Conservation (phyloP, 2,329 filamentous ascomycete genomes). For the Didymella keratinophila region DNA sequence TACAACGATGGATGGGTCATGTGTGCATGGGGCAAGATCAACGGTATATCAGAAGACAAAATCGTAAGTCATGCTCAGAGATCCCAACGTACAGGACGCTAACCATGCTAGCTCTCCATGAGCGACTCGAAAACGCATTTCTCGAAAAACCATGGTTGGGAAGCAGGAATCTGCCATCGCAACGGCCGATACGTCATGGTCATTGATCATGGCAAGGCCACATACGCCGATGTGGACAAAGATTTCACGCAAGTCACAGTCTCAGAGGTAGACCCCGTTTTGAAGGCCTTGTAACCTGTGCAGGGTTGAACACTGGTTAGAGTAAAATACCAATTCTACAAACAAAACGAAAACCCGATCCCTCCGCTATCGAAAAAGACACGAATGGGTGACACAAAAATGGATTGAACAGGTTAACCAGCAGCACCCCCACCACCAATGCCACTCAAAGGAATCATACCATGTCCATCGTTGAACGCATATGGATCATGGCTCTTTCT, state of each 20-base stretch:
- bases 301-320: not conserved
- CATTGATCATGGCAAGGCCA: slow-evolving; percentile 8
- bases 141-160: slow-evolving; percentile 4
- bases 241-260: slow-evolving; percentile 10
- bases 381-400: not conserved
- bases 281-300: not conserved
- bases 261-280: not conserved
- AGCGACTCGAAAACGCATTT: slow-evolving; percentile 2
- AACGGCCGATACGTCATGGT: slow-evolving; percentile 3
- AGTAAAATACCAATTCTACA: not conserved
- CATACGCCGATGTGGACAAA: not conserved
- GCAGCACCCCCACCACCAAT: slow-evolving; percentile 1
- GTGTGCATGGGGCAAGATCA: slow-evolving; percentile 6
- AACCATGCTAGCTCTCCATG: slow-evolving; percentile 1
- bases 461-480: slow-evolving; percentile 6
- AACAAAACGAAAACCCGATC: not conserved
- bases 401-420: not conserved
- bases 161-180: not conserved
- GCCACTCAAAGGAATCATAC: slow-evolving; percentile 2
- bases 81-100: not conserved
- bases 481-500: slow-evolving; percentile 27
- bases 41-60: slow-evolving; percentile 3
- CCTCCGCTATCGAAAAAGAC: not conserved
- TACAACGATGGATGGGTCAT: slow-evolving; percentile 7
- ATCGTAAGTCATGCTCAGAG: not conserved